These are phyloP conservation scores for Cryptococcus sp. DNA, from an alignment of 1,284 basidiomycete genomes.

Conservation along the genomic window DNA sequence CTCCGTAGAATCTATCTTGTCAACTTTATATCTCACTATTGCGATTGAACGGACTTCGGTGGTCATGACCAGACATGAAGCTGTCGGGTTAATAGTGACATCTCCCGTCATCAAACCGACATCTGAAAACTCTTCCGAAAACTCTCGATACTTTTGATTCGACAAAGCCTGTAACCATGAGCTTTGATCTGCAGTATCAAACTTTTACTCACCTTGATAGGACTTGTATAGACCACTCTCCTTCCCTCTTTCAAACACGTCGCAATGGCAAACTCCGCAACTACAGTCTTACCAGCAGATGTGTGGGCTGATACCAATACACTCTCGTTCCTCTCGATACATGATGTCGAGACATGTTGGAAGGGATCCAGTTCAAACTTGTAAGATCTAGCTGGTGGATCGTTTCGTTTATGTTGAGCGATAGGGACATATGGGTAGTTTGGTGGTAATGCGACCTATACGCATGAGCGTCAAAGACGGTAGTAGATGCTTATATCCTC, in stretches of 20 bases:
- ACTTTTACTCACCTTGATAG: conserved; percentile 78
- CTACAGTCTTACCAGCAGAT: conserved; percentile 96
- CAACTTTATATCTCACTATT: no score
- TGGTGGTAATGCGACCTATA: conserved; percentile 88
- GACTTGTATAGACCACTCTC: conserved; percentile 97
- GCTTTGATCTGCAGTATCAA: neutral
- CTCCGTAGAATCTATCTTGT: conserved; percentile 81
- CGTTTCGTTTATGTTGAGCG: conserved; percentile 81
- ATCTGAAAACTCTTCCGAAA: conserved; percentile 93
- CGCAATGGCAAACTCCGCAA: conserved; percentile 98
- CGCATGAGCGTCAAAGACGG: conserved; percentile 47
- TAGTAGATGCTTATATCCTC: neutral
- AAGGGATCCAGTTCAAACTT: conserved; percentile 98
- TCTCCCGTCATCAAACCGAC: conserved; percentile 99
- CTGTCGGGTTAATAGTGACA: conserved; percentile 98
- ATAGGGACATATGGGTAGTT: conserved; percentile 89
- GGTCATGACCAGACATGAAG: conserved; percentile 98
- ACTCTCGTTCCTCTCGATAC: conserved; percentile 94
- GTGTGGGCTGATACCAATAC: conserved; percentile 99
- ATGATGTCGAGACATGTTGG: conserved; percentile 88
- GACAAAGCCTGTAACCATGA: conserved; percentile 69
- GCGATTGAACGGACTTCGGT: conserved; percentile 67
- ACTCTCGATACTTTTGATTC: conserved; percentile 98
- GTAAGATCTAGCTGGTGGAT: conserved; percentile 87
- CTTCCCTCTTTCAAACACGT: conserved; percentile 83